A percentile compares a stretch with the other conserved stretches of the same genome.
These are phyloP conservation scores for Paxillus ammoniavirescens DNA, from an alignment of 768 basidiomycete genomes.

Conservation along the genomic window DNA sequence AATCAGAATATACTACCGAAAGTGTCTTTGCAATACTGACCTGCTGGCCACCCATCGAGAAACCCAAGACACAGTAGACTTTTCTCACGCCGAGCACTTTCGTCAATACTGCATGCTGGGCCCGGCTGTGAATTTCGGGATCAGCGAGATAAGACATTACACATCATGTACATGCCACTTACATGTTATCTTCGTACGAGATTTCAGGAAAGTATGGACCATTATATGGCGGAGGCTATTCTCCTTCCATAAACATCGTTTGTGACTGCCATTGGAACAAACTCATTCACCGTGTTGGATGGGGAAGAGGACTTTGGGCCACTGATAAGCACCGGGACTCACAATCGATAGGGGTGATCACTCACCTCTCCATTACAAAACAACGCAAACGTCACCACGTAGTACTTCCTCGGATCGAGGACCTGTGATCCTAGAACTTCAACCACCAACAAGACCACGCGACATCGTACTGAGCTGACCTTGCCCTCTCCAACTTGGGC, in stretches of 20 bases:
- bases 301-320: constrained; percentile 50
- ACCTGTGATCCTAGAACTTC: constrained; percentile 27
- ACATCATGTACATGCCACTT: constrained; percentile 7
- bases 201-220: constrained; percentile 58
- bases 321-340: neutral
- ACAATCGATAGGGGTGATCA: neutral
- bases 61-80: constrained; percentile 47
- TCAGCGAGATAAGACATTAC: neutral
- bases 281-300: constrained; percentile 50
- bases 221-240: constrained; percentile 51
- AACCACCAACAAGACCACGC: neutral
- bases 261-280: neutral
- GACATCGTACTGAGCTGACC: constrained; percentile 23
- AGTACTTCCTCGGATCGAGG: constrained; percentile 52
- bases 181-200: constrained; percentile 61
- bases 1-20: neutral
- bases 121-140: constrained; percentile 36
- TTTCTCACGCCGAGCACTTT: constrained; percentile 43
- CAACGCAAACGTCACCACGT: constrained; percentile 53
- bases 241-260: neutral
- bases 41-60: constrained; percentile 61
- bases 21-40: constrained; percentile 11
- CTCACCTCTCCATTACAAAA: constrained; percentile 60
- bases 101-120: constrained; percentile 53
- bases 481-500: constrained; percentile 52